Evolutionary conservation across 106 monocot species (phyloP), one percentile per base, ranked within the genome.

Genomic region (Platanthera zijinensis): DNA sequence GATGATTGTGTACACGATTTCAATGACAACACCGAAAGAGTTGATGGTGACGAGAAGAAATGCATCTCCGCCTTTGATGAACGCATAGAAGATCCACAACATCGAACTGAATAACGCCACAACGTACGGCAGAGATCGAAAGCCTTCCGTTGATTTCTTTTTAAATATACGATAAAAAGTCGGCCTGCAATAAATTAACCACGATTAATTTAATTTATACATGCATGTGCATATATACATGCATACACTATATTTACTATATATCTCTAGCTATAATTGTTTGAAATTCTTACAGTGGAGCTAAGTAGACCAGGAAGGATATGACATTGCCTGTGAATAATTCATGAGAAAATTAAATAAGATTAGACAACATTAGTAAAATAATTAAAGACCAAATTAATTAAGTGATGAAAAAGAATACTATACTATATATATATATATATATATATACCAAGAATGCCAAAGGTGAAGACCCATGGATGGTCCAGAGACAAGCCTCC

Each of bases 391-490:
- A 69, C 7, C 8, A 45, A 25, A 25, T 25, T 25, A 25, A 25
- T 25, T 25, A 25, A 25, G 25, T 25, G 25, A 25, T 25, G 25
- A 25, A 25, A 25, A 25, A 25, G 25, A 25, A 25, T 25, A 25
- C 25, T 25, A 25, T n/a, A n/a, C n/a, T n/a, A n/a, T n/a, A n/a
- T n/a, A n/a, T n/a, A n/a, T n/a, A n/a, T n/a, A n/a, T n/a, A n/a
- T n/a, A n/a, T n/a, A n/a, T 25, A 25, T 25, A 19, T 82, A 88
- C 88, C 88, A 72, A 88, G 75, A 51, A 88, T 77, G 49, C 88
- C 88, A 73, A 88, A 85, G 63, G 85, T 50, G 61, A 88, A 85
- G 30, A 85, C 78, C 85, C 88, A 88, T 32, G 88, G 88, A 49
- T 88, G 88, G 22, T 83, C 74, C 50, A 80, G 57, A 12, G 87